Conservation (phyloP, 2,329 filamentous ascomycete genomes). For the Colletotrichum brevisporum region DNA sequence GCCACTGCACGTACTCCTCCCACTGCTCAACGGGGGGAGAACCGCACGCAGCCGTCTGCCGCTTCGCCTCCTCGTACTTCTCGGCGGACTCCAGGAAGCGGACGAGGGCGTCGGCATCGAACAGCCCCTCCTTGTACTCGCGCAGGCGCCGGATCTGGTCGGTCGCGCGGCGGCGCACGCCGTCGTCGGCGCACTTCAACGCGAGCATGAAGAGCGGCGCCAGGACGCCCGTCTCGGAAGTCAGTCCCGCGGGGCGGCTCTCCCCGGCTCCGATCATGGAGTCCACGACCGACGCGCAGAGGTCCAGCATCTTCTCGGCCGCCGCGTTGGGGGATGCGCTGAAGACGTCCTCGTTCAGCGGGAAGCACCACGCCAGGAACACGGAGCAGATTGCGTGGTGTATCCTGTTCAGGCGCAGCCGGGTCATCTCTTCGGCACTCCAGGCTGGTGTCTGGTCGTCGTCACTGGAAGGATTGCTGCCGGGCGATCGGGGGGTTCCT, state of each 20-base stretch:
- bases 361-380: neutral
- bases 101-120: neutral
- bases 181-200: constrained; percentile 17
- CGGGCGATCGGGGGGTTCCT: neutral
- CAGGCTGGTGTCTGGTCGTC: neutral
- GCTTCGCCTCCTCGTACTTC: neutral
- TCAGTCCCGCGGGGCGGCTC: neutral
- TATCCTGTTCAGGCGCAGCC: neutral
- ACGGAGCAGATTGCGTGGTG: constrained; percentile 8
- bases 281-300: neutral
- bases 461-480: neutral
- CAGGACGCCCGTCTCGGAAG: constrained; percentile 19
- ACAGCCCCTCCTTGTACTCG: constrained; percentile 6
- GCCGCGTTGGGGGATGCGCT: neutral
- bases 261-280: neutral
- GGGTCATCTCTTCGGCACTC: neutral
- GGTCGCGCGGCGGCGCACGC: neutral
- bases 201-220: constrained; percentile 25
- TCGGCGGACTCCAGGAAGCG: neutral
- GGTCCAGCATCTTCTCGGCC: neutral
- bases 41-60: too few species aligned
- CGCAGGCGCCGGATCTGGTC: neutral
- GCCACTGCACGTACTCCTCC: constrained; percentile 3
- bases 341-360: constrained; percentile 1
- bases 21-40: neutral